Percentiles rank a stretch among this genome's conserved stretches.
Evolutionary conservation across 495 filamentous ascomycete species (phyloP).

Genomic region (Podospora sp.): DNA sequence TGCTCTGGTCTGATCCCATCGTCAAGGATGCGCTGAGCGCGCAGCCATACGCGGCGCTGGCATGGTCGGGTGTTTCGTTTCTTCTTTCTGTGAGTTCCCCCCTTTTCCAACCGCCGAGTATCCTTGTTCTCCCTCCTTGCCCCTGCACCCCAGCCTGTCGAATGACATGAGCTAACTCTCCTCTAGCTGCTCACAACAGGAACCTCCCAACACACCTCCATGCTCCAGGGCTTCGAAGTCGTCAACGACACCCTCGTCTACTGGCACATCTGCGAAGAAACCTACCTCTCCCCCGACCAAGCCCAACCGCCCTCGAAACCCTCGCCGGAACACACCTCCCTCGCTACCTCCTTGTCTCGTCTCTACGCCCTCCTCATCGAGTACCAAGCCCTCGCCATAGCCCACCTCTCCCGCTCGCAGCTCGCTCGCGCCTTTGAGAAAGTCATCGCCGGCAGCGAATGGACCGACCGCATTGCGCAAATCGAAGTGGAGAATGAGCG

Average conservation of each 20-base stretch:
- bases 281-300: conserved; percentile 17
- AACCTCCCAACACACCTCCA: conserved; percentile 28
- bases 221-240: conserved; percentile 29
- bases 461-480: conserved; percentile 24
- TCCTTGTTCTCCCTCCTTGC: background rate
- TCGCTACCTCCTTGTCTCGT: conserved; percentile 21
- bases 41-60: conserved; percentile 39
- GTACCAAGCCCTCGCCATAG: conserved; percentile 40
- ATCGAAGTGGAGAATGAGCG: conserved; percentile 22
- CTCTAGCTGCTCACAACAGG: conserved; percentile 31
- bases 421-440: conserved; percentile 33
- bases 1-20: conserved; percentile 36
- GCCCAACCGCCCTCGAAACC: background rate
- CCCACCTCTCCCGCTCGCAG: conserved; percentile 34
- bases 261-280: conserved; percentile 31
- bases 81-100: conserved; percentile 34
- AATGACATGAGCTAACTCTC: conserved; percentile 13
- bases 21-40: conserved; percentile 33
- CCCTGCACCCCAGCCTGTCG: background rate
- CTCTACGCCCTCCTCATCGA: conserved; percentile 40
- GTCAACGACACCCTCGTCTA: conserved; percentile 26
- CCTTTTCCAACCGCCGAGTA: background rate
- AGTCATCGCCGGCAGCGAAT: conserved; percentile 27
- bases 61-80: conserved; percentile 37
- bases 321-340: conserved; percentile 12